Base-by-base conservation (phyloP, 179 eudicot species). In the Beta lomatogona region DNA sequence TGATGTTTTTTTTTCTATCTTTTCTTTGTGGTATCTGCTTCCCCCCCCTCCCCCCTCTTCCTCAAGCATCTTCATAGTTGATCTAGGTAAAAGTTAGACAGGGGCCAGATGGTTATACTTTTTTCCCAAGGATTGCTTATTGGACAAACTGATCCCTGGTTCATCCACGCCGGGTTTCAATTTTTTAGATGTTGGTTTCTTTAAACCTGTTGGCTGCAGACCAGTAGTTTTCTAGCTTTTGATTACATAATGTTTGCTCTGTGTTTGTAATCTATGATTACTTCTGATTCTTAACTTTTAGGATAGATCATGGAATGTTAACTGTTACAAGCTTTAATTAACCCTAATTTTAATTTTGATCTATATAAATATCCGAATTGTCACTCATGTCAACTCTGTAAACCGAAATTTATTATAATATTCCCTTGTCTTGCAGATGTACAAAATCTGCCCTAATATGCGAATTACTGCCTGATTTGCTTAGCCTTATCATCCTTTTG, bases 361-460 rank as follows among this genome's bases (percentile, higher is more conserved):
- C 45, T 22, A 28, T n/a, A n/a, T 45, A 71, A n/a, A 18, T 18
- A 31, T 71, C 74, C 12, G 31, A 48, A n/a, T 22, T 22, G 5
- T 71, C 76, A 73, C 61, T 80, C 73, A 19, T 80, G 71, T 60
- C 52, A 25, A 44, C 13, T 48, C 21, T 60, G 2, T 69, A 73
- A 41, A 50, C 16, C 57, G 10, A 10, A 41, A 69, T 10, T 60
- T 2, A 9, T 52, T 66, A 66, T 44, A 44, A 19, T 9, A 76
- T 16, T 31, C 22, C 57, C 57, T 53, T 36, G 28, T 69, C 66
- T 44, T 13, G 44, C 54, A n/a, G 67, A 58, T 54, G 45, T 19
- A 58, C 14, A 5, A 66, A 48, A 45, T 77, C 48, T 77, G 59
- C 9, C 9, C 44, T 59, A 31, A 58, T 57, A 36, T 3, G 14